Evolutionary conservation across 2,329 filamentous ascomycete genomes (phyloP).

Genomic region (Fusarium drepaniforme): DNA sequence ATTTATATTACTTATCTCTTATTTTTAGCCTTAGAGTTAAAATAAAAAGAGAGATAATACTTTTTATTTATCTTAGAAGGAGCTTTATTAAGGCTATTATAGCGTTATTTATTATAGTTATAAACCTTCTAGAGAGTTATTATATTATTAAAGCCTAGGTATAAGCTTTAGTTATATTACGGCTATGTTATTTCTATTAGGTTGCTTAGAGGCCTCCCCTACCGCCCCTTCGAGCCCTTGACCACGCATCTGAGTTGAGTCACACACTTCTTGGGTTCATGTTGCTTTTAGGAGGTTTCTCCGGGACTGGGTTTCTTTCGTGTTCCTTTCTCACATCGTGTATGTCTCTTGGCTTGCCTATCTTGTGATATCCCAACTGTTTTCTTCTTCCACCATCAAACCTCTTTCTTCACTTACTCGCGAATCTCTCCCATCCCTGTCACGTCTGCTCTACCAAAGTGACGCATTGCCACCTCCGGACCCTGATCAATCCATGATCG

Average conservation of each 20-base stretch:
- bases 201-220: no score
- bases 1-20: no score
- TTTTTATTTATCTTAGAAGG: no score
- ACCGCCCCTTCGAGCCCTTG: no score
- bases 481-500: constrained; percentile 23
- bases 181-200: no score
- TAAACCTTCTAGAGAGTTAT: no score
- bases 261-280: constrained; percentile 2
- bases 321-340: not conserved
- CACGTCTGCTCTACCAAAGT: constrained; percentile 2
- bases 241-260: constrained; percentile 8
- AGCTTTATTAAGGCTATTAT: no score
- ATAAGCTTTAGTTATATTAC: no score
- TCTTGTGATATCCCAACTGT: not conserved
- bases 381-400: not conserved
- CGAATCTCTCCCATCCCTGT: not conserved
- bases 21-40: no score
- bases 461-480: not conserved
- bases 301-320: not conserved
- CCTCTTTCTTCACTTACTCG: not conserved
- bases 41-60: no score
- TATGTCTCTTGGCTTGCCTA: not conserved
- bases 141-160: no score
- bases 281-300: not conserved
- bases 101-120: no score